Evolutionary conservation across 495 filamentous ascomycete genomes (phyloP), one percentile per base, ranked within the genome.

Genomic region (Parathielavia hyrcaniae): DNA sequence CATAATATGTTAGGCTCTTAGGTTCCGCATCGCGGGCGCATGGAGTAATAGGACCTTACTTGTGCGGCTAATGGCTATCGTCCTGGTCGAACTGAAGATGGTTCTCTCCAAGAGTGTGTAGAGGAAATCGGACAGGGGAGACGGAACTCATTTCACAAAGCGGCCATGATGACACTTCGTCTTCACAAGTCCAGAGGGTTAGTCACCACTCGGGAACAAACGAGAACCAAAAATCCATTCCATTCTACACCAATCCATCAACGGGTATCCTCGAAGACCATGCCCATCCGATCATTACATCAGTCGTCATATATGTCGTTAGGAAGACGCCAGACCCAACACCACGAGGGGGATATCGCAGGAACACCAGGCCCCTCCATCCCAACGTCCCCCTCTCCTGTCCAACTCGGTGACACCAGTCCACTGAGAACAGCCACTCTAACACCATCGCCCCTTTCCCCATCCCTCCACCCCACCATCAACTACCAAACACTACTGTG

Each of bases 301-400:
- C 57, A 36, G 39, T 58, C 55, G 51, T 53, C 47, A 53, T 59
- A 59, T 57, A 57, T 53, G 53, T 59, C 57, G 35, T 53, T 47
- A 48, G 20, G 32, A 40, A 59, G 48, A 14, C 44, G 49, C n/a
- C 20, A 13, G 16, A 41, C 3, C 40, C 41, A 23, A 22, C 2
- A 5, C 14, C 17, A 9, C 26, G 23, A 36, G n/a, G n/a, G n/a
- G n/a, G 46, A 50, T 22, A 36, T 43, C 41, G 14, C 34, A 36
- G 16, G 47, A 36, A 50, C 45, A 35, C 55, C 47, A 50, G 55
- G 55, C 46, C 55, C 51, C 51, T 12, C 3, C 17, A 20, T 44
- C 16, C 22, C 14, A 43, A 12, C 35, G 32, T 0, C 5, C 43
- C 13, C 23, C 38, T 11, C 26, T 22, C 11, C 10, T 40, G 11